A percentile compares a stretch with the other conserved stretches of the same genome.
Conservation (phyloP, 1,284 basidiomycete species). For the Heimioporus retisporus region DNA sequence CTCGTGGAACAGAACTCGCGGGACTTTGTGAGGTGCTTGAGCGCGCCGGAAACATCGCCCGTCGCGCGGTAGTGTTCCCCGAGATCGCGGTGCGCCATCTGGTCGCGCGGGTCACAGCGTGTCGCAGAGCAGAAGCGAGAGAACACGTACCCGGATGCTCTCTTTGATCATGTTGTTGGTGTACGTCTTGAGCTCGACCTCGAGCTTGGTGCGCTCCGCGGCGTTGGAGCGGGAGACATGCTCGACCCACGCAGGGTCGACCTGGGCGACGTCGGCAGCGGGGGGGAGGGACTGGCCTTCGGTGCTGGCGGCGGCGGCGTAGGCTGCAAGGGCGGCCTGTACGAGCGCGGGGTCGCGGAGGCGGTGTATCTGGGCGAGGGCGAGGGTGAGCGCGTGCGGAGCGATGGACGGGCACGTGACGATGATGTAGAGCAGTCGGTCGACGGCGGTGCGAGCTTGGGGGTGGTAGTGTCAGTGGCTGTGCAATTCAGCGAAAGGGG, state of each 20-base stretch:
- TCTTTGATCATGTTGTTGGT: slow-evolving; percentile 95
- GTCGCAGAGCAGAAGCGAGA: neutral
- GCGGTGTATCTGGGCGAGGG: slow-evolving; percentile 68
- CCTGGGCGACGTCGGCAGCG: slow-evolving; percentile 54
- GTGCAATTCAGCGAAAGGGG: neutral
- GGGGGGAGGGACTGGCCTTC: slow-evolving; percentile 57
- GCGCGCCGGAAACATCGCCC: slow-evolving; percentile 75
- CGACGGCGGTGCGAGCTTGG: slow-evolving; percentile 74
- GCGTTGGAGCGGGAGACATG: slow-evolving; percentile 68
- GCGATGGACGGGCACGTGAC: slow-evolving; percentile 72
- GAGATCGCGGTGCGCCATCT: slow-evolving; percentile 87
- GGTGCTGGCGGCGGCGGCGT: slow-evolving; percentile 57
- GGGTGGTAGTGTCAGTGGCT: neutral
- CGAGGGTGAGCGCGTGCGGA: slow-evolving; percentile 72
- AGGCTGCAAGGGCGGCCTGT: slow-evolving; percentile 62
- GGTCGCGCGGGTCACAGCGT: neutral
- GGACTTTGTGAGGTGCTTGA: slow-evolving; percentile 86
- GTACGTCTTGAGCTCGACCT: slow-evolving; percentile 92
- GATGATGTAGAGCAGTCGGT: slow-evolving; percentile 76
- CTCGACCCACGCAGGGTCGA: slow-evolving; percentile 76
- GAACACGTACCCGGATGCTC: slow-evolving; percentile 77
- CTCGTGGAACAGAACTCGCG: slow-evolving; percentile 90
- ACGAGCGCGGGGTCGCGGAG: slow-evolving; percentile 72
- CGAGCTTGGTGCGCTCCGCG: slow-evolving; percentile 77
- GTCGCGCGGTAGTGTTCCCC: slow-evolving; percentile 78